These are phyloP conservation scores for Tetraselmis chui DNA, from an alignment of 139 green algal species.

Conservation along the genomic window DNA sequence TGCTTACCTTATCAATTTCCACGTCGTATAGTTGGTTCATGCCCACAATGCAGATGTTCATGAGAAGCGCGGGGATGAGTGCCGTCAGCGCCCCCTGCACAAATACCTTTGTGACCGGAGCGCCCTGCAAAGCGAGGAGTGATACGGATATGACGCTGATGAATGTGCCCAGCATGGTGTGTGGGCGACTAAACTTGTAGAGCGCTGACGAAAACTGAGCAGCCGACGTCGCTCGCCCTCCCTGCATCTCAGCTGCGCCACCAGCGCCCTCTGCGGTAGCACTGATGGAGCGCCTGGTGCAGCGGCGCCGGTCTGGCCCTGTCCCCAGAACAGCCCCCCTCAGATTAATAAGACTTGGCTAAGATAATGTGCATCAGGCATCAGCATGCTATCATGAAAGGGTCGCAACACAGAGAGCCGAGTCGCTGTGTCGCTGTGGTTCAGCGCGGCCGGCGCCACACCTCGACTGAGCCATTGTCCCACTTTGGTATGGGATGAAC, in stretches of 20 bases:
- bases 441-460: no score
- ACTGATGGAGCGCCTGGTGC: no score
- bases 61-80: conserved; percentile 73
- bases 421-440: no score
- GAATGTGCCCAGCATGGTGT: conserved; percentile 87
- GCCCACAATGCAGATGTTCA: conserved; percentile 94
- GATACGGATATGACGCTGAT: conserved; percentile 75
- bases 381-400: no score
- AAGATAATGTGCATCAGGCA: no score
- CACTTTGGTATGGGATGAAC: no score
- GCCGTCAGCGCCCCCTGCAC: conserved; percentile 35
- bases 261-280: neutral
- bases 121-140: conserved; percentile 52
- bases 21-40: conserved; percentile 72
- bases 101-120: conserved; percentile 1
- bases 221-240: neutral
- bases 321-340: no score
- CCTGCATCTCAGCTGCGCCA: neutral
- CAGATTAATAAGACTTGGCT: no score
- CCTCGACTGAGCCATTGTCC: no score
- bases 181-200: conserved; percentile 67
- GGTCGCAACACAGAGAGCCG: no score
- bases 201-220: conserved; percentile 23
- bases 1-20: conserved; percentile 68
- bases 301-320: no score